Evolutionary conservation across 2,329 filamentous ascomycete genomes (phyloP).

Genomic region (Claviceps lovelessii): DNA sequence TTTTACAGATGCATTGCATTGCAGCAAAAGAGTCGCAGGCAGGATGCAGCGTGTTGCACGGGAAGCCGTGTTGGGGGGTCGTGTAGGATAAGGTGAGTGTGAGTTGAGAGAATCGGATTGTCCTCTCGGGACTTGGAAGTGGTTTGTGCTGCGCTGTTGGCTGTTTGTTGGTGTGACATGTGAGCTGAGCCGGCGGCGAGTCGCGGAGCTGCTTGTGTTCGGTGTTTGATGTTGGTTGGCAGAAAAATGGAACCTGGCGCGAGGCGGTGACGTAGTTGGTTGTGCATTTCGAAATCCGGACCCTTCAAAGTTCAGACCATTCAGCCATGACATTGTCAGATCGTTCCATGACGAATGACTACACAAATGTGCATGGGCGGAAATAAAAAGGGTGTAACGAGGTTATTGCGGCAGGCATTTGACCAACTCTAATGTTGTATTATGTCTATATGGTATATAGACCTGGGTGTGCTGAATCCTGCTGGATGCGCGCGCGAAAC

Average conservation of each 20-base stretch:
- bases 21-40: not conserved
- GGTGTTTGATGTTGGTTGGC: conserved; percentile 5
- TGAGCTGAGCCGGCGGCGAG: not conserved
- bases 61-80: not conserved
- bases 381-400: too few species aligned
- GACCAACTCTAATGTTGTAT: too few species aligned
- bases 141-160: not conserved
- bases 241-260: conserved; percentile 3
- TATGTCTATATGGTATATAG: not conserved
- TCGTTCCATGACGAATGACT: not conserved
- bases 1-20: conserved; percentile 3
- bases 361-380: too few species aligned
- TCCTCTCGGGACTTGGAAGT: not conserved
- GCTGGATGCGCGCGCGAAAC: not conserved
- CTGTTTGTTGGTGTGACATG: not conserved
- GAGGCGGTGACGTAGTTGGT: conserved; percentile 6
- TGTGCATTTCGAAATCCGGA: not conserved
- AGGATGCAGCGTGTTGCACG: not conserved
- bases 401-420: too few species aligned
- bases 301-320: too few species aligned
- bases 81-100: too few species aligned
- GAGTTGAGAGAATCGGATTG: not conserved
- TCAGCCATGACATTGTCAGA: not conserved
- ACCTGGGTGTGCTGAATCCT: too few species aligned
- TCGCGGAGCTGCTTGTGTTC: not conserved